Evolutionary conservation across 345 rosid genomes (phyloP).

Genomic region (Pugionium dolabratum): DNA sequence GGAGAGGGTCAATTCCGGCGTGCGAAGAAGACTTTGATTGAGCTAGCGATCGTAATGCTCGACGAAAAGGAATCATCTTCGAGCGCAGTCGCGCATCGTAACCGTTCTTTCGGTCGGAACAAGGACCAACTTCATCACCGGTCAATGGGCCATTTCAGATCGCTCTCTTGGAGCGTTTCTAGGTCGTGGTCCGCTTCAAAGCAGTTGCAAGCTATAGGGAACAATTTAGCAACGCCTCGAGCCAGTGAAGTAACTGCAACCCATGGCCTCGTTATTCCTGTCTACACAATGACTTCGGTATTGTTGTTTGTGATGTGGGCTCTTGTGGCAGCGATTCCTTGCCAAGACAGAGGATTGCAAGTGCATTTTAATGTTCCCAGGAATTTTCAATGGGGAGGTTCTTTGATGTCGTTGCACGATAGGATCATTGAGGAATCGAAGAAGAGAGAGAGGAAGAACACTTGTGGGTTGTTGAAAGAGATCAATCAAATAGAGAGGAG

Average conservation of each 20-base stretch:
- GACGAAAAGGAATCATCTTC: slow-evolving; percentile 73
- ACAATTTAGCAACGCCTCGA: slow-evolving; percentile 55
- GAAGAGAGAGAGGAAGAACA: slow-evolving; percentile 71
- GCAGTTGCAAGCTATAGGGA: slow-evolving; percentile 83
- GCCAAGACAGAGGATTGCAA: slow-evolving; percentile 90
- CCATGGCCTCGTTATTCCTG: slow-evolving; percentile 63
- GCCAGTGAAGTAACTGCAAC: slow-evolving; percentile 57
- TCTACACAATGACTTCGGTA: slow-evolving; percentile 65
- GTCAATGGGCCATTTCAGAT: slow-evolving; percentile 66
- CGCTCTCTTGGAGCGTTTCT: slow-evolving; percentile 91
- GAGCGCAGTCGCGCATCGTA: slow-evolving; percentile 49
- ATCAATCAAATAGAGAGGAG: slow-evolving; percentile 71
- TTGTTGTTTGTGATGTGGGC: slow-evolving; percentile 89
- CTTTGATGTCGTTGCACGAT: slow-evolving; percentile 66
- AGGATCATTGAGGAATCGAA: slow-evolving; percentile 76
- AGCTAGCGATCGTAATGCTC: slow-evolving; percentile 77
- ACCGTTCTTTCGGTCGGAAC: slow-evolving; percentile 78
- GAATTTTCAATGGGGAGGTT: slow-evolving; percentile 61
- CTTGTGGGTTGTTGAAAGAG: slow-evolving; percentile 80
- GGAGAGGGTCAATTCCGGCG: slow-evolving; percentile 91
- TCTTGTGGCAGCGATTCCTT: slow-evolving; percentile 90
- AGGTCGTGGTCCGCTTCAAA: slow-evolving; percentile 94
- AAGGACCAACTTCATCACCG: slow-evolving; percentile 43
- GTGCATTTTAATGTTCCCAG: slow-evolving; percentile 73
- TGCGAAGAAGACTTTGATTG: slow-evolving; percentile 73